Conservation (phyloP, 257 asterid species). For the Asclepias syriaca region DNA sequence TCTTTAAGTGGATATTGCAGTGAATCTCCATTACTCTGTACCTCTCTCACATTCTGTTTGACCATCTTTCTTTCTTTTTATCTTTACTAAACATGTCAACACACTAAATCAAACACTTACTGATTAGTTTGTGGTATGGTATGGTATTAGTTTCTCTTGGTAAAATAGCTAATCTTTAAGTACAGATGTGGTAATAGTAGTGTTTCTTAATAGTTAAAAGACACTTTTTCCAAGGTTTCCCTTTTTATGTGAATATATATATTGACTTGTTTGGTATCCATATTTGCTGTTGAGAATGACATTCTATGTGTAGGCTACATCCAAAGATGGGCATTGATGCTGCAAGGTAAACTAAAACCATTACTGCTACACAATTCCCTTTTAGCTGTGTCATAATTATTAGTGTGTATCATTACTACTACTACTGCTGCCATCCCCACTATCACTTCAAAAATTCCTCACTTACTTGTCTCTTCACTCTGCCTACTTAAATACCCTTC, state of each 20-base stretch:
- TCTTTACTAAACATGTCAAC: not conserved
- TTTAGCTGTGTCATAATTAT: conserved; percentile 11
- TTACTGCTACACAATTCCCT: conserved; percentile 7
- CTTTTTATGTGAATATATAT: not conserved
- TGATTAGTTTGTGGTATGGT: not conserved
- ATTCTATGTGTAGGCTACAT: conserved; percentile 18
- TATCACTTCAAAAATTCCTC: conserved; percentile 4
- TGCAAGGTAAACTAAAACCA: not conserved
- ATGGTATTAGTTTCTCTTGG: not conserved
- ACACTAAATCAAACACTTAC: not conserved
- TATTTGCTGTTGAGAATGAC: conserved; percentile 5
- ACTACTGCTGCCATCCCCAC: not conserved
- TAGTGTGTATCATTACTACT: not conserved
- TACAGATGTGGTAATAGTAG: not conserved
- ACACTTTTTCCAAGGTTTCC: not conserved
- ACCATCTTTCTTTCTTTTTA: not conserved
- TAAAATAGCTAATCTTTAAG: not conserved
- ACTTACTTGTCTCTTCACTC: conserved; percentile 7
- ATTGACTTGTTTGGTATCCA: not conserved
- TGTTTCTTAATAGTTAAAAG: not conserved
- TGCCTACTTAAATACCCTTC: not conserved
- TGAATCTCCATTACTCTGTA: conserved; percentile 8
- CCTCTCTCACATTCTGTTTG: conserved; percentile 15
- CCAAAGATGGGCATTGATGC: conserved; percentile 7
- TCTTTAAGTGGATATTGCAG: conserved; percentile 5